Evolutionary conservation across 2,329 filamentous ascomycete genomes (phyloP), one percentile per base, ranked within the genome.

Genomic region (Ceratocystis cubensis): DNA sequence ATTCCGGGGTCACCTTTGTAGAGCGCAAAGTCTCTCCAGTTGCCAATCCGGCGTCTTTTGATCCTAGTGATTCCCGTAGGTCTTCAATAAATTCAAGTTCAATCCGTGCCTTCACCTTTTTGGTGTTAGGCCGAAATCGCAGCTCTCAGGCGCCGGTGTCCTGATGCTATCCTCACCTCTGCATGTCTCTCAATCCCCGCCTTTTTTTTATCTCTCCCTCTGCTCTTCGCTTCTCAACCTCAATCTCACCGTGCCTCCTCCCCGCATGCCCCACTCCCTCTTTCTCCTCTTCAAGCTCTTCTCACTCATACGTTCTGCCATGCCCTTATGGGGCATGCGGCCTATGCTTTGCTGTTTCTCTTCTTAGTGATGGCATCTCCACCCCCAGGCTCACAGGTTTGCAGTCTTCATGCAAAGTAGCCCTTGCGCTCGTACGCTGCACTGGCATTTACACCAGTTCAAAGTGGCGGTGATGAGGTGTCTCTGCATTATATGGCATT

Each of bases 381-480:
- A n/a, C 46, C 46, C 46, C 22, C 20, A 57, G 53, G 22, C 22
- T 17, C 22, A n/a, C 22, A 22, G 10, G 46, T 13, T 50, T 22
- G 46, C 46, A 50, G 46, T 22, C 46, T n/a, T 57, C 53, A 59
- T 59, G 53, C 53, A 59, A 59, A 59, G 28, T 33, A 59, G 53
- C 53, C 53, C 53, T 33, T 59, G 53, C 53, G 53, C 53, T 13
- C 20, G 25, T 8, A 10, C 20, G 20, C 28, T 30, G 33, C 25
- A 30, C 28, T 33, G 53, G 53, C 53, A 59, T 59, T 25, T 30
- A 37, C 53, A 59, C 25, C 28, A 22, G 53, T 37, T 25, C 53
- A 59, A 59, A 59, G 53, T 59, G 53, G 53, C 53, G 53, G 53
- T 59, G 53, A 59, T 59, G 53, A 59, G 53, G 53, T 59, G 53